Evolutionary conservation across 805 yeast genomes (phyloP).

Genomic region (Dipodascus geniculatus): DNA sequence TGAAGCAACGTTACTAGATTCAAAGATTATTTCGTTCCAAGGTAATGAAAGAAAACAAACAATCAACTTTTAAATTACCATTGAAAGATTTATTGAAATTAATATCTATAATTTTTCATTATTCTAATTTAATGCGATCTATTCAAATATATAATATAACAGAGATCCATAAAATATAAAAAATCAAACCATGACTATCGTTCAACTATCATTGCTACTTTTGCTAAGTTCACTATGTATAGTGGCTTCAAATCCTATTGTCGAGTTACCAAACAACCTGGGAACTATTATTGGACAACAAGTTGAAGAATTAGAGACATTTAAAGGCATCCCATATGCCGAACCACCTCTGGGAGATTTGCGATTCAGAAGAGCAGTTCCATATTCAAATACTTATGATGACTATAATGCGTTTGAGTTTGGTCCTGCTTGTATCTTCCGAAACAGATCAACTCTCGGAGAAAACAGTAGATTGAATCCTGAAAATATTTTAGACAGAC

Average conservation of each 20-base stretch:
- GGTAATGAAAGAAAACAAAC: too few relatives aligned
- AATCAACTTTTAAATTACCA: too few relatives aligned
- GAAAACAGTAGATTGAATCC: neutral
- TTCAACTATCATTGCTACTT: too few relatives aligned
- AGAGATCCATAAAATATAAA: too few relatives aligned
- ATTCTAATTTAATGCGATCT: too few relatives aligned
- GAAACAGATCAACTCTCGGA: neutral
- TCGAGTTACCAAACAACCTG: neutral
- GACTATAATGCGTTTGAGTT: neutral
- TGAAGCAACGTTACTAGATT: too few relatives aligned
- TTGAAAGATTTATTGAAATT: too few relatives aligned
- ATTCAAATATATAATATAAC: too few relatives aligned
- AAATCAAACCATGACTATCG: too few relatives aligned
- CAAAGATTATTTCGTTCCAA: too few relatives aligned
- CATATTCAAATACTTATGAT: neutral
- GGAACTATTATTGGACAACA: neutral
- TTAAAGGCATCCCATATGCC: slow-evolving; percentile 19
- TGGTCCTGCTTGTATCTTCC: neutral
- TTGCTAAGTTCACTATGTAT: too few relatives aligned
- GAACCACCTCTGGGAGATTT: slow-evolving; percentile 20
- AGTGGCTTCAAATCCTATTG: neutral
- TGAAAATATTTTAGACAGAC: neutral
- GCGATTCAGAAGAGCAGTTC: slow-evolving; percentile 15
- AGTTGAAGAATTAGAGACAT: neutral
- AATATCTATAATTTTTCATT: too few relatives aligned